Conservation (phyloP, 2,329 filamentous ascomycete genomes). For the Reticulascus tulasneorum region DNA sequence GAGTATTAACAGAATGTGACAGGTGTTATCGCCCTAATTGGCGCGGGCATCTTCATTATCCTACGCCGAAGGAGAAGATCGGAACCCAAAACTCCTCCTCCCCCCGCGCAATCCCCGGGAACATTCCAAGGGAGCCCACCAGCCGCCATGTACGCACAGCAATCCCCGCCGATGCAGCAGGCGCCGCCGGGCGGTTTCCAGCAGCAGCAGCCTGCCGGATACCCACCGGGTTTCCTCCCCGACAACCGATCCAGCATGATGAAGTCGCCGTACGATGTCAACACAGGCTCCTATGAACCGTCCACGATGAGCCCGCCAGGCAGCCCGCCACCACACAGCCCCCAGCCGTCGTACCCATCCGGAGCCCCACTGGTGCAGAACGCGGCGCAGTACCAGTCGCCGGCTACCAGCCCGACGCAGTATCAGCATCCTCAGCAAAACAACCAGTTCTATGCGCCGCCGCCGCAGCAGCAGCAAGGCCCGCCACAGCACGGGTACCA, state of each 20-base stretch:
- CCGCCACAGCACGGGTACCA: slow-evolving; percentile 6
- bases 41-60: slow-evolving; percentile 23
- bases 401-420: slow-evolving; percentile 2
- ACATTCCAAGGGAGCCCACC: slow-evolving; percentile 1
- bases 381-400: slow-evolving; percentile 2
- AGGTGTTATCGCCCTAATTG: slow-evolving; percentile 22
- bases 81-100: slow-evolving; percentile 5
- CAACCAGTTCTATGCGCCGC: slow-evolving; percentile 1
- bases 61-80: slow-evolving; percentile 21
- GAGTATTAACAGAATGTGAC: too few species aligned
- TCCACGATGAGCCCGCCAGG: slow-evolving; percentile 13
- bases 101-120: background rate
- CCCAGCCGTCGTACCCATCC: slow-evolving; percentile 10
- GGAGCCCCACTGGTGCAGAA: slow-evolving; percentile 3
- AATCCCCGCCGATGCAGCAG: slow-evolving; percentile 14
- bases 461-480: slow-evolving; percentile 5
- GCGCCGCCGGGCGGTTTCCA: slow-evolving; percentile 13
- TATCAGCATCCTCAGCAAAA: slow-evolving; percentile 3
- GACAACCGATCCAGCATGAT: slow-evolving; percentile 18
- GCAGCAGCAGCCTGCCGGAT: slow-evolving; percentile 2
- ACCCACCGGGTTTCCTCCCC: slow-evolving; percentile 10
- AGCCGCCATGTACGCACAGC: slow-evolving; percentile 11
- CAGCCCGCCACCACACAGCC: slow-evolving; percentile 17
- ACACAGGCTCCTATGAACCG: slow-evolving; percentile 10
- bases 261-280: slow-evolving; percentile 14